Percentiles rank a stretch among this genome's conserved stretches.
Evolutionary conservation across 106 monocot species (phyloP).

Genomic region (Platanthera guangdongensis): DNA sequence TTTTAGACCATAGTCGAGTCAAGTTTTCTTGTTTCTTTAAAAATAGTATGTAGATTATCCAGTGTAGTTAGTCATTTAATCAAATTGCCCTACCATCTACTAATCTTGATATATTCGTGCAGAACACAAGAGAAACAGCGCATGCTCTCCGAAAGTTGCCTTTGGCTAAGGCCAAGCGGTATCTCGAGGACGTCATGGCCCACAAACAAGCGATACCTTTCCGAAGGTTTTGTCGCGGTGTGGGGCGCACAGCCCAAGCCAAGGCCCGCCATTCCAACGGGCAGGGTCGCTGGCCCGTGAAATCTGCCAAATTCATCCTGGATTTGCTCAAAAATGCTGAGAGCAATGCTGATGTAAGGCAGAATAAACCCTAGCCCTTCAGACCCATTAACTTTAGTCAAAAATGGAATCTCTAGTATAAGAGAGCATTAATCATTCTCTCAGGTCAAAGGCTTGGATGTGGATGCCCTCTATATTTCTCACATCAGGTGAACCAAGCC

Average conservation of each 20-base stretch:
- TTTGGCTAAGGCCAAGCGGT: slow-evolving; percentile 35
- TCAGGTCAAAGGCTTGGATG: slow-evolving; percentile 82
- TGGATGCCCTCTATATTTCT: slow-evolving; percentile 64
- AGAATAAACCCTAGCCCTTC: neutral
- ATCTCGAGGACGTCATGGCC: slow-evolving; percentile 41
- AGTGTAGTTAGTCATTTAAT: too few species aligned
- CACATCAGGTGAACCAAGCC: slow-evolving; percentile 89
- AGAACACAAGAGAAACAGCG: slow-evolving; percentile 45
- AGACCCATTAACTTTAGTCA: neutral
- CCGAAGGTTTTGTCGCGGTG: slow-evolving; percentile 32
- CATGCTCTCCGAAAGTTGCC: slow-evolving; percentile 34
- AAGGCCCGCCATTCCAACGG: slow-evolving; percentile 37
- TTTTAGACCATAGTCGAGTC: too few species aligned
- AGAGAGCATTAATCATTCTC: neutral
- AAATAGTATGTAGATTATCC: too few species aligned
- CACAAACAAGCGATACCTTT: slow-evolving; percentile 48
- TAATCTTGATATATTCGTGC: neutral
- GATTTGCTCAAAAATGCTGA: slow-evolving; percentile 63
- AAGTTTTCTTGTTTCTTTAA: too few species aligned
- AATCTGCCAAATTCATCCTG: slow-evolving; percentile 52
- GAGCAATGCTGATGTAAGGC: slow-evolving; percentile 55
- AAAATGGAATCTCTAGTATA: too few species aligned
- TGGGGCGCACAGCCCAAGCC: slow-evolving; percentile 42
- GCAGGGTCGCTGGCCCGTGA: slow-evolving; percentile 47
- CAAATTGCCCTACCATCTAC: too few species aligned